Evolutionary conservation across 2,329 filamentous ascomycete genomes (phyloP), one percentile per base, ranked within the genome.

Genomic region (Teratosphaeria viscida): DNA sequence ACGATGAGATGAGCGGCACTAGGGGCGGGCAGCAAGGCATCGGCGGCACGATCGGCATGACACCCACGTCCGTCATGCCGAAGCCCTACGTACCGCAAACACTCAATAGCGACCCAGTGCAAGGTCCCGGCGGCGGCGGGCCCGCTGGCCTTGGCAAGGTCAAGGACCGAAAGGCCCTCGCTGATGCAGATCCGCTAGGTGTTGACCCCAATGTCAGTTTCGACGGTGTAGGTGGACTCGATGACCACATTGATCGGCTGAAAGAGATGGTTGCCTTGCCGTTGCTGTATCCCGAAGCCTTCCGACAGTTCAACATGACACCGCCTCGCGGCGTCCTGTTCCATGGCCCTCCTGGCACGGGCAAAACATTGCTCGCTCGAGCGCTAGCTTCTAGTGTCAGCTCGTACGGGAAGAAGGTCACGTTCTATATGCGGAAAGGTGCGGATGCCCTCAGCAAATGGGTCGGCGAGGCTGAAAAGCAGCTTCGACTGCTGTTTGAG

Each of bases 371-470:
- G n/a, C 83, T 99, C 62, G 94, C 95, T 57, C 85, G 94, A 68
- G 94, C 94, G 52, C 79, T 99, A 54, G 92, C 95, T 56, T 95
- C 94, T 59, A 95, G 89, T 62, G 88, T 96, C 61, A 92, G 90
- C 64, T 85, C 88, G 12, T 88, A 92, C 56, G 92, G 92, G 26
- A 87, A 88, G 65, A 97, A 97, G 73, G 94, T 99, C 64, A 97
- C 92, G 0, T 99, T 99, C 68, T 99, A 97, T 75, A 99, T 99
- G 94, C 88, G 94, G 62, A 99, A 99, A 75, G 95, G 94, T 71
- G 95, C 94, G 27, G 94, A 99, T 81, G 92, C 92, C 16, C 79
- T 99, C 63, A 96, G 92, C 75, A 99, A 99, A 76, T 99, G 94
- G 94, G 94, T 99, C 57, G 94, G 94, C 71, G 94, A 99, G 75